phyloP scores from a whole-genome alignment of 225 moss, liverwort and hornwort genomes.

The Sphagnum tenellum region DNA sequence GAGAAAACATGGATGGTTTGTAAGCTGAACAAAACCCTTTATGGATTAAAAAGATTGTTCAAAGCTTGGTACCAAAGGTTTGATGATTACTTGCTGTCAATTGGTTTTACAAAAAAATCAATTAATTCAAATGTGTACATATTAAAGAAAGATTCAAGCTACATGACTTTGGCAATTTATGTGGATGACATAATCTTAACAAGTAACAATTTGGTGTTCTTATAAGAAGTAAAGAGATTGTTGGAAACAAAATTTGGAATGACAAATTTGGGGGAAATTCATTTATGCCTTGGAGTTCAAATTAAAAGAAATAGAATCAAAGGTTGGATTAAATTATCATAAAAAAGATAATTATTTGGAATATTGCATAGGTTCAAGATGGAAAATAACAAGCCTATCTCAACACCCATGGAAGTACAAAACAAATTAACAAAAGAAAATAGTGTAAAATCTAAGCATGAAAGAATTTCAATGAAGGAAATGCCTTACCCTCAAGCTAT shows the following conservation, averaged over 20 bases:
- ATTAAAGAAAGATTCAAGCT: too few species aligned
- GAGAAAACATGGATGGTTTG: background rate
- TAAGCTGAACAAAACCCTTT: background rate
- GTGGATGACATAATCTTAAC: too few species aligned
- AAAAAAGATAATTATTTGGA: background rate
- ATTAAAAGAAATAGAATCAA: background rate
- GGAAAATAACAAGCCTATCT: background rate
- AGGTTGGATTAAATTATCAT: background rate
- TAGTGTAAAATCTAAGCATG: background rate
- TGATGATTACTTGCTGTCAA: background rate
- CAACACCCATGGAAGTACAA: background rate
- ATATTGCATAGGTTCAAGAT: background rate
- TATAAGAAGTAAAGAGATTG: too few species aligned
- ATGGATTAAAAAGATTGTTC: conserved; percentile 1
- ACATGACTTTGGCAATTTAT: too few species aligned
- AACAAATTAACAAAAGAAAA: conserved; percentile 1
- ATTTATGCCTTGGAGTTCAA: background rate
- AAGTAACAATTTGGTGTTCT: too few species aligned
- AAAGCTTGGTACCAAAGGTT: conserved; percentile 1
- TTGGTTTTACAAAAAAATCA: too few species aligned
- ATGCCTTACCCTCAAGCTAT: background rate
- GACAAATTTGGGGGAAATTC: background rate
- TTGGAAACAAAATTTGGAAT: too few species aligned
- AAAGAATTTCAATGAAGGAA: background rate
- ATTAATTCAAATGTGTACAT: too few species aligned